Evolutionary conservation across 2,329 filamentous ascomycete species (phyloP).

Genomic region (Cladosporium sp.): DNA sequence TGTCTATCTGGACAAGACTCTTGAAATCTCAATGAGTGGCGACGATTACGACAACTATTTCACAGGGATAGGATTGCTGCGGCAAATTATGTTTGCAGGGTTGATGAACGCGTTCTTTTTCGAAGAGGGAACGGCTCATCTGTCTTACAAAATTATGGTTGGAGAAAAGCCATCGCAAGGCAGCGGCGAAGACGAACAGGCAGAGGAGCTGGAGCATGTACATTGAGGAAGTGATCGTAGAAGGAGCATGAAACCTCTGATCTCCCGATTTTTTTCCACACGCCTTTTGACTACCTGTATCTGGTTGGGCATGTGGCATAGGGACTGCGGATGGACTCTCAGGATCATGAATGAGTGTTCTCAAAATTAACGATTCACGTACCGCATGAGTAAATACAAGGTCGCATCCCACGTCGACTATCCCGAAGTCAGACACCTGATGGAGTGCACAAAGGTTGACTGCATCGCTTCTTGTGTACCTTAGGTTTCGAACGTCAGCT

Average conservation of each 20-base stretch:
- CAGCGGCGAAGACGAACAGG: background rate
- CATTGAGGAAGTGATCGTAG: background rate
- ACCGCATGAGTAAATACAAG: conserved; percentile 21
- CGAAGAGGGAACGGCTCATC: background rate
- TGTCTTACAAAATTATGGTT: background rate
- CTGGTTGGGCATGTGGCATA: background rate
- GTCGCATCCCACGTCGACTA: conserved; percentile 15
- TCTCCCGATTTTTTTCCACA: background rate
- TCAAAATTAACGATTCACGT: background rate
- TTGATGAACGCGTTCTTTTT: background rate
- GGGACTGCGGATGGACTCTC: background rate
- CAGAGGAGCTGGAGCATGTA: background rate
- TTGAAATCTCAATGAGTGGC: too few relatives aligned
- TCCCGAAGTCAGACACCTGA: conserved; percentile 3
- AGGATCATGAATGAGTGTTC: background rate
- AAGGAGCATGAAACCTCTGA: background rate
- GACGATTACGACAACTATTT: too few relatives aligned
- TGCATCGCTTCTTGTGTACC: conserved; percentile 18
- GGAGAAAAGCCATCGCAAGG: background rate
- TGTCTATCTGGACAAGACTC: too few relatives aligned
- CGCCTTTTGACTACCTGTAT: background rate
- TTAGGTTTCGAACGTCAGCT: conserved; percentile 12
- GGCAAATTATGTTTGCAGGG: background rate
- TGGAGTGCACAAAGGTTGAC: conserved; percentile 9
- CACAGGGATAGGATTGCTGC: too few relatives aligned